Conservation (phyloP, 2,329 filamentous ascomycete genomes). For the Alternaria metachromatica region DNA sequence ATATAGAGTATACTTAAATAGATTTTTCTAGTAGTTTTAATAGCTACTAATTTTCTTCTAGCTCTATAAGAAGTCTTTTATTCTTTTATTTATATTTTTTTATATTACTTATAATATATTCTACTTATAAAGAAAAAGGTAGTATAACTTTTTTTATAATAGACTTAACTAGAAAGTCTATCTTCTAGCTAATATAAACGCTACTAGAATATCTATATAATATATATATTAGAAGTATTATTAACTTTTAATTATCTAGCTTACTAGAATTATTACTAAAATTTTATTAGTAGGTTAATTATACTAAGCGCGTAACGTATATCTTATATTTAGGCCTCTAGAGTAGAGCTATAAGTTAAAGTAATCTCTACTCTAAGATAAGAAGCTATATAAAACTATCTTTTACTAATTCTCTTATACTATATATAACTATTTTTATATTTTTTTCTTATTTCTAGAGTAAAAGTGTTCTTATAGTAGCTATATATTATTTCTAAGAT, state of each 20-base stretch:
- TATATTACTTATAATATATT: not conserved
- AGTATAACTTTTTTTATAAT: not conserved
- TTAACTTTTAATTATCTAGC: not conserved
- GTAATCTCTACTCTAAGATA: conserved; percentile 1
- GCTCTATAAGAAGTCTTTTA: not conserved
- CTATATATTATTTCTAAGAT: conserved; percentile 10
- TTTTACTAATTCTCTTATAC: conserved; percentile 9
- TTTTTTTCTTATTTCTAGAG: not conserved
- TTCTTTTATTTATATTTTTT: conserved; percentile 6
- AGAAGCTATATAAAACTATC: conserved; percentile 7
- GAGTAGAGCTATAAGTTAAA: conserved; percentile 6
- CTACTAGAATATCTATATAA: conserved; percentile 1
- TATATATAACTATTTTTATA: conserved; percentile 1
- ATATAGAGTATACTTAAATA: not conserved
- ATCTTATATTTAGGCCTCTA: conserved; percentile 2
- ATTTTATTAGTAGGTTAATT: not conserved
- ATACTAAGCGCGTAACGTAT: not conserved
- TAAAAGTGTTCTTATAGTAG: not conserved
- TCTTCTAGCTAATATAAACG: not conserved
- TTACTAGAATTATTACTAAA: not conserved
- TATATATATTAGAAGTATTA: conserved; percentile 5
- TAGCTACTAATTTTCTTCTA: not conserved
- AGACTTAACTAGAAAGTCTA: conserved; percentile 1
- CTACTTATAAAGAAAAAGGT: not conserved
- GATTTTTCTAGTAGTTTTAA: not conserved